Percentiles rank a stretch among this genome's conserved stretches.
phyloP scores from a whole-genome alignment of 495 filamentous ascomycete species.

The Penicillium odoratum region DNA sequence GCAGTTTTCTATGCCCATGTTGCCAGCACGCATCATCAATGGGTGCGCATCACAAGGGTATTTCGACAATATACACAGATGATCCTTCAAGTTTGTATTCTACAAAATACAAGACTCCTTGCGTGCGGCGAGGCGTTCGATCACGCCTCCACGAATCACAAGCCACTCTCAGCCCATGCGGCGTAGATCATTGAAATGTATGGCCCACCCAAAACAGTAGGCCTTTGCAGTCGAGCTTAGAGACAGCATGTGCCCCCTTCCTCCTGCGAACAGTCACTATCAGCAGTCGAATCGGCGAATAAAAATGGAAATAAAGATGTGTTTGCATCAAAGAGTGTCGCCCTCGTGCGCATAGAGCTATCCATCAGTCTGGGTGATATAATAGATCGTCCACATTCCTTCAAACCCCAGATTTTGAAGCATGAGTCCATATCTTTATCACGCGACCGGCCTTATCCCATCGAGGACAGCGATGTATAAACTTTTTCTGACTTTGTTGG shows the following conservation, averaged over 20 bases:
- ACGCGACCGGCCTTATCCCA: neutral
- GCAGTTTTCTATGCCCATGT: no score
- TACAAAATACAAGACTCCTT: neutral
- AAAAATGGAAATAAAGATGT: neutral
- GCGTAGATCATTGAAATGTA: slow-evolving; percentile 5
- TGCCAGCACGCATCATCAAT: neutral
- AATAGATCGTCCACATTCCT: neutral
- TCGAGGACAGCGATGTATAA: neutral
- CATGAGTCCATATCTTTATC: neutral
- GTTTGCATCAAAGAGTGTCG: neutral
- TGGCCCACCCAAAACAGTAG: neutral
- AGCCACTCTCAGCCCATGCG: neutral
- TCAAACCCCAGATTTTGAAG: neutral
- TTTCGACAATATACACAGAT: neutral
- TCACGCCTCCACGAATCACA: slow-evolving; percentile 9
- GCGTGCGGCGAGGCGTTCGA: slow-evolving; percentile 1
- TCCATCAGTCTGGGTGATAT: neutral
- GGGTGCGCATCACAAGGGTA: neutral
- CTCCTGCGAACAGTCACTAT: neutral
- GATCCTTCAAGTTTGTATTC: neutral
- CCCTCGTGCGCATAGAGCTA: neutral
- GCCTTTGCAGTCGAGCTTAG: neutral
- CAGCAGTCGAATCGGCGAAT: neutral
- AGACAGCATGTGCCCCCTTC: neutral
- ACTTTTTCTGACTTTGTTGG: neutral